Evolutionary conservation across 1,139 yeast species (phyloP).

Genomic region (Suhomyces bribrorum): DNA sequence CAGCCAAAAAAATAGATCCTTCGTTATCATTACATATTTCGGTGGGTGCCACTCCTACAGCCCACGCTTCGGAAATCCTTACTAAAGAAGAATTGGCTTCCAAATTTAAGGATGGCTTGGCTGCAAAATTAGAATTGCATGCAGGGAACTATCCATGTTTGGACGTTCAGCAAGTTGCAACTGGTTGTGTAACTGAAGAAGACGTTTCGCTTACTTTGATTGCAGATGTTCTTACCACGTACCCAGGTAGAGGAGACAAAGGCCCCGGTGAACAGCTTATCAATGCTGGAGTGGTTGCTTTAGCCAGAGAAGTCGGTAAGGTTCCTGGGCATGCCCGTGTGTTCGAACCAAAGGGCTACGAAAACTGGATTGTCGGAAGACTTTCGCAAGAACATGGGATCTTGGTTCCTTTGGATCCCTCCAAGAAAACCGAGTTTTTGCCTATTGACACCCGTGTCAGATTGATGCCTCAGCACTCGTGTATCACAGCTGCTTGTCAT

Average conservation of each 20-base stretch:
- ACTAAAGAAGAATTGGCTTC: slow-evolving; percentile 22
- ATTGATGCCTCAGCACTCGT: slow-evolving; percentile 71
- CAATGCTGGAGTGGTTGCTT: slow-evolving; percentile 72
- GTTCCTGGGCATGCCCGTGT: slow-evolving; percentile 52
- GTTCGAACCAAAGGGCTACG: slow-evolving; percentile 35
- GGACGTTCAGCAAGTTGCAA: slow-evolving; percentile 74
- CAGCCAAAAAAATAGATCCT: slow-evolving; percentile 32
- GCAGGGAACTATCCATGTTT: slow-evolving; percentile 78
- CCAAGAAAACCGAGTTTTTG: slow-evolving; percentile 33
- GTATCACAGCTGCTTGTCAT: slow-evolving; percentile 69
- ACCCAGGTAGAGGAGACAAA: slow-evolving; percentile 50
- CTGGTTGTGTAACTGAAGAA: slow-evolving; percentile 52
- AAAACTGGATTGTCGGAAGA: slow-evolving; percentile 57
- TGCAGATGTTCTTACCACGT: slow-evolving; percentile 65
- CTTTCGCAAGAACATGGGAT: slow-evolving; percentile 69
- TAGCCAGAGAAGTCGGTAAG: slow-evolving; percentile 64
- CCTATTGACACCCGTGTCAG: slow-evolving; percentile 57
- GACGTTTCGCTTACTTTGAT: slow-evolving; percentile 58
- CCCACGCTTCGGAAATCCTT: slow-evolving; percentile 55
- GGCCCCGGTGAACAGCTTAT: slow-evolving; percentile 62
- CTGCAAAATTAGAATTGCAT: slow-evolving; percentile 64
- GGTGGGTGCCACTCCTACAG: slow-evolving; percentile 84
- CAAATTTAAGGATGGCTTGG: slow-evolving; percentile 25
- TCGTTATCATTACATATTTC: slow-evolving; percentile 43
- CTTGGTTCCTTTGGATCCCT: slow-evolving; percentile 37